phyloP scores from a whole-genome alignment of 2,329 filamentous ascomycete species.

The Xylariaceae sp. region DNA sequence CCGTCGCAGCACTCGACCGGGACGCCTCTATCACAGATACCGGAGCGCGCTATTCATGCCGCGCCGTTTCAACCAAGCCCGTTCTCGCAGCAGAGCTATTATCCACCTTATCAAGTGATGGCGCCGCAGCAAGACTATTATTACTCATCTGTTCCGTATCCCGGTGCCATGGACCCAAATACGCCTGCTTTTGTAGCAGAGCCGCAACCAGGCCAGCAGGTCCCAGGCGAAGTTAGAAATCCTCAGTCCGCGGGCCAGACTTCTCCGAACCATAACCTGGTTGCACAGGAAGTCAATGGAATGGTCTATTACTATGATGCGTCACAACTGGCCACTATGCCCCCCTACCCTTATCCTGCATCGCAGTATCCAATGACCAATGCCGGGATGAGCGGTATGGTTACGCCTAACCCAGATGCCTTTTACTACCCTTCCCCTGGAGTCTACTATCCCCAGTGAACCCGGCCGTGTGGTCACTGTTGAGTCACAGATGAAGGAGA shows the following conservation, averaged over 20 bases:
- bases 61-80: slow-evolving; percentile 78
- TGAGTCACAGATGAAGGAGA: slow-evolving; percentile 1
- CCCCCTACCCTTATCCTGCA: slow-evolving; percentile 43
- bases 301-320: slow-evolving; percentile 95
- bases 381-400: slow-evolving; percentile 75
- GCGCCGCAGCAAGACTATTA: slow-evolving; percentile 62
- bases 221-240: slow-evolving; percentile 34
- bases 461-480: neutral
- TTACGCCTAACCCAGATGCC: slow-evolving; percentile 62
- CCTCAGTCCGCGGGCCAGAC: slow-evolving; percentile 43
- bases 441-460: slow-evolving; percentile 61
- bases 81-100: slow-evolving; percentile 58
- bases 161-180: slow-evolving; percentile 32
- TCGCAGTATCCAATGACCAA: slow-evolving; percentile 48
- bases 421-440: slow-evolving; percentile 63
- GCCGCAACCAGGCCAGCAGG: slow-evolving; percentile 43
- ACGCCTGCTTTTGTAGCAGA: slow-evolving; percentile 57
- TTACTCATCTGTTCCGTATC: slow-evolving; percentile 53
- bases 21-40: slow-evolving; percentile 86
- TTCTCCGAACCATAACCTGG: slow-evolving; percentile 53
- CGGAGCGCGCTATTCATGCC: slow-evolving; percentile 86
- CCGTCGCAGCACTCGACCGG: slow-evolving; percentile 66
- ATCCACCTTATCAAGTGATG: slow-evolving; percentile 55
- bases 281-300: slow-evolving; percentile 86
- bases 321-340: slow-evolving; percentile 59